These are phyloP conservation scores for Stachybotrys elegans DNA, from an alignment of 2,329 filamentous ascomycete species.

Conservation along the genomic window DNA sequence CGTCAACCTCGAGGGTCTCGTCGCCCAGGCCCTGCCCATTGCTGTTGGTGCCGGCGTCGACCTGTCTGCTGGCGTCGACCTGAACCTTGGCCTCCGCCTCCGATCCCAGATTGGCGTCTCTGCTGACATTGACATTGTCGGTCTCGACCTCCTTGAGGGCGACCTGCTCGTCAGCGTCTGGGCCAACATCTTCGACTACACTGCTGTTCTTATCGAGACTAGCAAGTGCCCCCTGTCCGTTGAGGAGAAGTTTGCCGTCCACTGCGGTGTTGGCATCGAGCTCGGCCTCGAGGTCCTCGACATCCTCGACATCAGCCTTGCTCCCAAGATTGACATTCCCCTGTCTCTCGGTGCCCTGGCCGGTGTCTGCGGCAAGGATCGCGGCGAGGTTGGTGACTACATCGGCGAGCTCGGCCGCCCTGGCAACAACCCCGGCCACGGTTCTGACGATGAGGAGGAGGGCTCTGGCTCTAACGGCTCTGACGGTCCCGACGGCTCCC, in stretches of 20 bases:
- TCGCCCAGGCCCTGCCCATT: slow-evolving; percentile 19
- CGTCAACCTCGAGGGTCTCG: slow-evolving; percentile 33
- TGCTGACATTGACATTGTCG: slow-evolving; percentile 22
- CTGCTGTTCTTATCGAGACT: slow-evolving; percentile 32
- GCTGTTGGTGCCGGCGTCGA: slow-evolving; percentile 18
- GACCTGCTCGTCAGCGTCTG: slow-evolving; percentile 41
- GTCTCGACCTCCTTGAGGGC: slow-evolving; percentile 27
- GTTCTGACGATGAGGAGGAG: too few relatives aligned
- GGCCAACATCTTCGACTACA: slow-evolving; percentile 51
- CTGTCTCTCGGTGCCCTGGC: slow-evolving; percentile 18
- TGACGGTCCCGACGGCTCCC: too few relatives aligned
- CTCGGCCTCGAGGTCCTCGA: slow-evolving; percentile 18
- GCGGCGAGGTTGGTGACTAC: slow-evolving; percentile 5
- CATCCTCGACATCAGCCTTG: slow-evolving; percentile 31
- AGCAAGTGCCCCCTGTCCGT: slow-evolving; percentile 30
- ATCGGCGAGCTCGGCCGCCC: neutral
- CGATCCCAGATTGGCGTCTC: slow-evolving; percentile 39
- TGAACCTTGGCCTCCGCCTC: slow-evolving; percentile 46
- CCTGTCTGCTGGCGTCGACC: slow-evolving; percentile 36
- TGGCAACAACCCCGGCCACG: too few relatives aligned
- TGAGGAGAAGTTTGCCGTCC: slow-evolving; percentile 15
- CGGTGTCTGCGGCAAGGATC: slow-evolving; percentile 13
- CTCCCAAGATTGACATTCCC: slow-evolving; percentile 34
- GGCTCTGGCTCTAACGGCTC: too few relatives aligned
- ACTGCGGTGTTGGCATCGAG: slow-evolving; percentile 16